Percentiles rank a stretch among this genome's conserved stretches.
Conservation (phyloP, 345 rosid genomes). For the Eucalyptus pauciflora region DNA sequence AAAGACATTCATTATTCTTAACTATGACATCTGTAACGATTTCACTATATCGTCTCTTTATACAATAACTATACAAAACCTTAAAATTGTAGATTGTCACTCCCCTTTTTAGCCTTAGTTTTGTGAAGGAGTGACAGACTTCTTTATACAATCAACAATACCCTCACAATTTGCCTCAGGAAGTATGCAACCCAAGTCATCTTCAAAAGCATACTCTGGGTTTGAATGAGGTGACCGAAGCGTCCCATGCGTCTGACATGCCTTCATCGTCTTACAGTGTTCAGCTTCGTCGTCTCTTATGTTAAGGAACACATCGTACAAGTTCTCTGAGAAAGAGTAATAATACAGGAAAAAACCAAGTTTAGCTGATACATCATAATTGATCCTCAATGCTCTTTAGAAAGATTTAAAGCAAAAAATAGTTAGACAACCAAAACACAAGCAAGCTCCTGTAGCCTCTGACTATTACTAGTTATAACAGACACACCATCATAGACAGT, state of each 20-base stretch:
- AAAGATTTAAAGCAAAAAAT: neutral
- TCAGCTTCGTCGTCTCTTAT: conserved; percentile 96
- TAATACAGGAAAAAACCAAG: neutral
- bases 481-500: neutral
- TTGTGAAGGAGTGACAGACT: conserved; percentile 30
- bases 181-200: conserved; percentile 26
- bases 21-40: neutral
- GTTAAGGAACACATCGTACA: conserved; percentile 84
- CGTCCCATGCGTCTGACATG: conserved; percentile 79
- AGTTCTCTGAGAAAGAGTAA: conserved; percentile 41
- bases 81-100: neutral
- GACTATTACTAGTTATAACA: neutral
- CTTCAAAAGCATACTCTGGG: conserved; percentile 21
- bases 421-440: neutral
- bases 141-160: conserved; percentile 72
- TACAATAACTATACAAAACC: neutral
- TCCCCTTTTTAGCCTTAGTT: neutral
- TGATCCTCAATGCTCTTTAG: neutral
- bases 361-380: neutral
- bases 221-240: conserved; percentile 86
- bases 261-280: conserved; percentile 95
- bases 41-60: neutral
- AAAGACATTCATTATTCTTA: neutral
- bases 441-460: neutral
- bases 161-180: conserved; percentile 74